Conservation (phyloP, 495 filamentous ascomycete genomes). For the Aspergillus nidulans region DNA sequence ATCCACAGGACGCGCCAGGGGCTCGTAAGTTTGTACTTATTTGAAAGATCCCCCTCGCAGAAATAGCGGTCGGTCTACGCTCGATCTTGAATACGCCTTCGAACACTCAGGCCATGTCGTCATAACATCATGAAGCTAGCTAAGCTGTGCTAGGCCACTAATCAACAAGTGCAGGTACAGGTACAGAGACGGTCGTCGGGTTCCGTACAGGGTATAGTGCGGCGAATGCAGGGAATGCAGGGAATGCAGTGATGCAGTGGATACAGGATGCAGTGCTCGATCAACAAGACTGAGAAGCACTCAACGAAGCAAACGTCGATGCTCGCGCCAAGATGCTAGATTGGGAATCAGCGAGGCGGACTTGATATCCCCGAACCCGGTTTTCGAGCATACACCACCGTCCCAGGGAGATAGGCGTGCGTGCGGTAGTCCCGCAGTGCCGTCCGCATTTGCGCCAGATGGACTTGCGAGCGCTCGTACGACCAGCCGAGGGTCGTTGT, state of each 20-base stretch:
- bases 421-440: conserved; percentile 18
- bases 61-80: no score
- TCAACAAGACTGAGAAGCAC: neutral
- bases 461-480: conserved; percentile 19
- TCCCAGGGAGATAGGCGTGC: conserved; percentile 25
- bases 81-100: neutral
- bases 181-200: neutral
- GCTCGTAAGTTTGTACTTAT: neutral
- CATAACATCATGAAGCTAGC: neutral
- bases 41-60: no score
- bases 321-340: neutral
- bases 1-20: neutral
- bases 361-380: neutral
- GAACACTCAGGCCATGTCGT: neutral
- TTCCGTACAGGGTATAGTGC: neutral
- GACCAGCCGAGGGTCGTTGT: conserved; percentile 47
- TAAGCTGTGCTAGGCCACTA: no score
- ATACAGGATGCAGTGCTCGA: neutral
- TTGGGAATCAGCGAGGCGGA: neutral
- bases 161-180: neutral
- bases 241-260: no score
- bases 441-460: conserved; percentile 24
- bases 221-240: no score
- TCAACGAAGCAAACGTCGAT: neutral
- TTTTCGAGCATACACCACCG: conserved; percentile 22